Evolutionary conservation across 2,329 filamentous ascomycete species (phyloP).

Genomic region (Cercospora nicotianae): DNA sequence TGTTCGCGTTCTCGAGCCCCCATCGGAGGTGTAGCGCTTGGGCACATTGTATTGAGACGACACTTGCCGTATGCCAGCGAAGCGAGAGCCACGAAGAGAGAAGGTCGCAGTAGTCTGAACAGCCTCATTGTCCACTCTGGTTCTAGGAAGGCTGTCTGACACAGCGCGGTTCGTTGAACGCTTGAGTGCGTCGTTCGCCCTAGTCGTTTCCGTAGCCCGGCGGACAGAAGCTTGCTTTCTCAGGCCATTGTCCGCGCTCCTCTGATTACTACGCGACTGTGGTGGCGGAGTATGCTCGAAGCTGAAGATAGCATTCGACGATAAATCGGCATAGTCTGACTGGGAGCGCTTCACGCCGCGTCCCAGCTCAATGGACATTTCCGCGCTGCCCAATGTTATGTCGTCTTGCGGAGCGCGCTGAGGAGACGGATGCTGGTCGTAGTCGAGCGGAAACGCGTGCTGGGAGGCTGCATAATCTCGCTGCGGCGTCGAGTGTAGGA

Average conservation of each 20-base stretch:
- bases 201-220: slow-evolving; percentile 45
- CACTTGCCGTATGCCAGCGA: slow-evolving; percentile 41
- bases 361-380: slow-evolving; percentile 58
- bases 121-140: slow-evolving; percentile 55
- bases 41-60: slow-evolving; percentile 25
- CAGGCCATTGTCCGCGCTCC: slow-evolving; percentile 42
- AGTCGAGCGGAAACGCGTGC: slow-evolving; percentile 23
- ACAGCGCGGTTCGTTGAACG: slow-evolving; percentile 46
- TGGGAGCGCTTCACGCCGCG: slow-evolving; percentile 49
- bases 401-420: slow-evolving; percentile 16
- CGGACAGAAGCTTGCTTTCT: slow-evolving; percentile 49
- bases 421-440: slow-evolving; percentile 26
- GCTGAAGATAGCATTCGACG: slow-evolving; percentile 52
- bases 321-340: slow-evolving; percentile 49
- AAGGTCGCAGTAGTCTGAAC: slow-evolving; percentile 42
- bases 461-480: slow-evolving; percentile 2
- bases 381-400: slow-evolving; percentile 41
- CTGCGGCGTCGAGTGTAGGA: slow-evolving; percentile 29
- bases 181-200: slow-evolving; percentile 38
- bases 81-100: slow-evolving; percentile 56
- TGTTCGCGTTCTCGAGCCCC: slow-evolving; percentile 18
- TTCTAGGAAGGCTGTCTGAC: slow-evolving; percentile 57
- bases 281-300: slow-evolving; percentile 49
- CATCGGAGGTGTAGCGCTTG: slow-evolving; percentile 24
- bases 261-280: slow-evolving; percentile 30